These are phyloP conservation scores for Leccinum boreale DNA, from an alignment of 768 basidiomycete genomes.

Conservation along the genomic window DNA sequence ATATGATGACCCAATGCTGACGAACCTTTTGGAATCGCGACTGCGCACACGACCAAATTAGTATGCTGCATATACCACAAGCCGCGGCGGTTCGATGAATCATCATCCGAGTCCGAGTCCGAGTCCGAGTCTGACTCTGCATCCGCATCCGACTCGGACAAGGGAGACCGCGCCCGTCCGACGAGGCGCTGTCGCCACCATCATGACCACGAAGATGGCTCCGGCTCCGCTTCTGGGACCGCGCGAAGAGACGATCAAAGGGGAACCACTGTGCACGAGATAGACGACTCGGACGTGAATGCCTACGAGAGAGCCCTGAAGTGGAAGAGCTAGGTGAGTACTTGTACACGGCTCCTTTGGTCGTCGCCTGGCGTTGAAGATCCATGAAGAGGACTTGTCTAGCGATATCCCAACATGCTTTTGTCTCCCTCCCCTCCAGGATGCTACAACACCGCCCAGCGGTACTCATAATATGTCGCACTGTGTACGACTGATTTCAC, in stretches of 20 bases:
- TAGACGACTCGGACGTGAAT: conserved; percentile 35
- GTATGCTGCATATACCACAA: conserved; percentile 97
- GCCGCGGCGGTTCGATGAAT: conserved; percentile 76
- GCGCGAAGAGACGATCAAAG: conserved; percentile 7
- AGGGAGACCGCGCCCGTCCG: conserved; percentile 12
- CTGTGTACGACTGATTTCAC: neutral
- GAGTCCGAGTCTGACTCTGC: conserved; percentile 28
- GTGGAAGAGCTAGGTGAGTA: conserved; percentile 15
- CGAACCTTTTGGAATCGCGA: neutral
- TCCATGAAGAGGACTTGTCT: neutral
- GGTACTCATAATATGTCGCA: neutral
- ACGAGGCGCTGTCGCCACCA: conserved; percentile 2
- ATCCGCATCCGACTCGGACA: conserved; percentile 29
- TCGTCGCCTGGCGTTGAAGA: neutral
- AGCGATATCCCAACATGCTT: neutral
- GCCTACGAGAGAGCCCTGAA: conserved; percentile 47
- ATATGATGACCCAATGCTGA: neutral
- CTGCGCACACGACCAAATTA: conserved; percentile 28
- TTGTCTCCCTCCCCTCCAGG: neutral
- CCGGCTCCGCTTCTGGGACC: neutral
- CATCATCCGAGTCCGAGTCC: conserved; percentile 63
- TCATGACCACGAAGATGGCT: neutral
- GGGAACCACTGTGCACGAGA: conserved; percentile 17
- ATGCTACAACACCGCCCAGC: neutral
- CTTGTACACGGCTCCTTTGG: neutral